Conservation (phyloP, 306 rosid genomes). For the Lathyrus sativus region DNA sequence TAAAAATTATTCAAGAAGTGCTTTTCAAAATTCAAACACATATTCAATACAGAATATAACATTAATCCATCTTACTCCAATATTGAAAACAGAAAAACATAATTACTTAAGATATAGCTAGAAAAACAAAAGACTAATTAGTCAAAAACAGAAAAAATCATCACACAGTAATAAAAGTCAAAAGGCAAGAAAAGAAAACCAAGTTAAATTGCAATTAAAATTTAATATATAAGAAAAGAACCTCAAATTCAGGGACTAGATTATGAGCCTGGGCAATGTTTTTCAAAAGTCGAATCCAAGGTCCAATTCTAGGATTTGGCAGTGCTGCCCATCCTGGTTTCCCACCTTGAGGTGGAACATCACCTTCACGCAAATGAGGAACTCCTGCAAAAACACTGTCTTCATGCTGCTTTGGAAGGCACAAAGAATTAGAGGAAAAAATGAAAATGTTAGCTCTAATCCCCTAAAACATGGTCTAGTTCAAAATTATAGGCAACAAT, state of each 20-base stretch:
- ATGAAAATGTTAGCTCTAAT: not conserved
- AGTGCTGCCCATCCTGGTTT: slow-evolving; percentile 92
- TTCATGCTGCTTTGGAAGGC: not conserved
- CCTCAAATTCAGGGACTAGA: slow-evolving; percentile 94
- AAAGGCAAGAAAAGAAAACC: not conserved
- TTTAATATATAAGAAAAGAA: slow-evolving; percentile 25
- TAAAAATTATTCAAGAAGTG: not conserved
- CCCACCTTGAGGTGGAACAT: slow-evolving; percentile 91
- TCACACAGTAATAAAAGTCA: too few species aligned
- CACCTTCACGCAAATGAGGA: slow-evolving; percentile 87
- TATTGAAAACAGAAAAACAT: slow-evolving; percentile 12
- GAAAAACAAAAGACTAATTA: too few species aligned
- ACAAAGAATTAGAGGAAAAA: not conserved
- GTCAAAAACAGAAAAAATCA: not conserved
- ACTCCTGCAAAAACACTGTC: slow-evolving; percentile 55
- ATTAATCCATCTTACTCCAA: not conserved
- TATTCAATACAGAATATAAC: slow-evolving; percentile 11
- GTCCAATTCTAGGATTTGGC: slow-evolving; percentile 80
- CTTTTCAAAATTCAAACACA: not conserved
- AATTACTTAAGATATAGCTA: too few species aligned
- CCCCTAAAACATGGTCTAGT: too few species aligned
- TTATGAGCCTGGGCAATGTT: slow-evolving; percentile 66
- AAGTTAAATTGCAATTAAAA: not conserved
- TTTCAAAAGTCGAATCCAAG: slow-evolving; percentile 83
- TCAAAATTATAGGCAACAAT: too few species aligned